Percentiles rank a stretch among this genome's conserved stretches.
phyloP scores from a whole-genome alignment of 345 rosid species.

The Eucalyptus coolabah region DNA sequence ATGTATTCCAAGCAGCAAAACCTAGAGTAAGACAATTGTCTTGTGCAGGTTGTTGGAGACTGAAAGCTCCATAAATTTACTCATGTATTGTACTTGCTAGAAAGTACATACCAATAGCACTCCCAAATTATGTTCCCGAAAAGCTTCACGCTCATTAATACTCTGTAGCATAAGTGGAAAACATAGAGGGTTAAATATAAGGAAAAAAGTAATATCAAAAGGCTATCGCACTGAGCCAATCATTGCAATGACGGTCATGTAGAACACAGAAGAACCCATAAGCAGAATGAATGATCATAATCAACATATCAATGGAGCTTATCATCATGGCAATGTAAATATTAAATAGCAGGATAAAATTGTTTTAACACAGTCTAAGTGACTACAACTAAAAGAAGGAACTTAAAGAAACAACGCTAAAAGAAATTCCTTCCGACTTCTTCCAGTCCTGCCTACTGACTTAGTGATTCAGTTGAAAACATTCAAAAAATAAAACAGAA shows the following conservation, averaged over 20 bases:
- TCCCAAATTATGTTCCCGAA: conserved; percentile 72
- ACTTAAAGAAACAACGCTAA: neutral
- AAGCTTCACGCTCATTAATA: conserved; percentile 29
- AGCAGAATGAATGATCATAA: neutral
- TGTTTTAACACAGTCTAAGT: neutral
- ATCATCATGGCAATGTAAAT: neutral
- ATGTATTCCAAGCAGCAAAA: neutral
- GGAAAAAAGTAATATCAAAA: neutral
- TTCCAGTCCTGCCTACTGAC: neutral
- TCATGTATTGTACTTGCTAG: neutral
- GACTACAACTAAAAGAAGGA: neutral
- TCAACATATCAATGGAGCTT: neutral
- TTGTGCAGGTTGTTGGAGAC: neutral
- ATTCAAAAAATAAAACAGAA: neutral
- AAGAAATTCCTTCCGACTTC: neutral
- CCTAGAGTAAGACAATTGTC: neutral
- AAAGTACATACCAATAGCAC: conserved; percentile 59
- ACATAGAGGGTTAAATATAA: neutral
- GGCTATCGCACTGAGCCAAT: neutral
- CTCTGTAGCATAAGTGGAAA: conserved; percentile 32
- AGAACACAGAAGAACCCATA: neutral
- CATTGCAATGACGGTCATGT: neutral
- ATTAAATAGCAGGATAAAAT: neutral
- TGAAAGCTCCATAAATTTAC: neutral
- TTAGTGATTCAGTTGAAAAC: neutral